Evolutionary conservation across 139 green algal species (phyloP).

Genomic region (Astrephomene gubernaculifera): DNA sequence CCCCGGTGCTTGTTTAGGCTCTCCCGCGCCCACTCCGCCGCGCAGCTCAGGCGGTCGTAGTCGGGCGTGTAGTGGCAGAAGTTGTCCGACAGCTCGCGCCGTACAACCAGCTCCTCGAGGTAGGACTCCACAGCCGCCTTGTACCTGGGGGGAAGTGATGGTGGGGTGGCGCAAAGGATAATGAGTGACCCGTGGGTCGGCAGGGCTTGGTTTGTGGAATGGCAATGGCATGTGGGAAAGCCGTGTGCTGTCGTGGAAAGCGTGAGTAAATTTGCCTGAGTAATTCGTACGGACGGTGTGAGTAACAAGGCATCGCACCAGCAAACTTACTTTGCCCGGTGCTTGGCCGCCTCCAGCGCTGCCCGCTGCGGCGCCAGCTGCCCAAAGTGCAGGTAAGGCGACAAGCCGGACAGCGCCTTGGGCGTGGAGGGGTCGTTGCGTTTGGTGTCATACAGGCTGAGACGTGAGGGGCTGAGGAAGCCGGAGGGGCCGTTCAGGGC

Average conservation of each 20-base stretch:
- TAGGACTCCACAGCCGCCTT: conserved; percentile 89
- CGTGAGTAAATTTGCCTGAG: too few relatives aligned
- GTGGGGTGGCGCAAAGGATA: too few relatives aligned
- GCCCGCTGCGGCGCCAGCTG: conserved; percentile 82
- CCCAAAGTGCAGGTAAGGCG: conserved; percentile 94
- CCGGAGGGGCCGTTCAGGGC: conserved; percentile 67
- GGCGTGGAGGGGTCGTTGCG: conserved; percentile 87
- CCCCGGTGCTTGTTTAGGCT: conserved; percentile 77
- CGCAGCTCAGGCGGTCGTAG: conserved; percentile 89
- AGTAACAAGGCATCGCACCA: too few relatives aligned
- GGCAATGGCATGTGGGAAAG: too few relatives aligned
- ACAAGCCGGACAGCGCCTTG: conserved; percentile 84
- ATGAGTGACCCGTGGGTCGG: too few relatives aligned
- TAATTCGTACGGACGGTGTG: too few relatives aligned
- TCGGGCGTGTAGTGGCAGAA: conserved; percentile 81
- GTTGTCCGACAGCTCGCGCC: conserved; percentile 96
- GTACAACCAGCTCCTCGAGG: conserved; percentile 95
- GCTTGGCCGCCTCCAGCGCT: conserved; percentile 87
- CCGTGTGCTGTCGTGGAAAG: too few relatives aligned
- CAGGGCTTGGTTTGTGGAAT: too few relatives aligned
- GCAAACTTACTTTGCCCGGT: conserved; percentile 63
- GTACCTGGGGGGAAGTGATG: conserved; percentile 46
- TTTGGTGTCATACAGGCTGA: conserved; percentile 82
- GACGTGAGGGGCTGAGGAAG: conserved; percentile 83
- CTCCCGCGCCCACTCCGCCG: conserved; percentile 86